phyloP scores from a whole-genome alignment of 2,329 filamentous ascomycete genomes.

The Aureobasidium uvarum region DNA sequence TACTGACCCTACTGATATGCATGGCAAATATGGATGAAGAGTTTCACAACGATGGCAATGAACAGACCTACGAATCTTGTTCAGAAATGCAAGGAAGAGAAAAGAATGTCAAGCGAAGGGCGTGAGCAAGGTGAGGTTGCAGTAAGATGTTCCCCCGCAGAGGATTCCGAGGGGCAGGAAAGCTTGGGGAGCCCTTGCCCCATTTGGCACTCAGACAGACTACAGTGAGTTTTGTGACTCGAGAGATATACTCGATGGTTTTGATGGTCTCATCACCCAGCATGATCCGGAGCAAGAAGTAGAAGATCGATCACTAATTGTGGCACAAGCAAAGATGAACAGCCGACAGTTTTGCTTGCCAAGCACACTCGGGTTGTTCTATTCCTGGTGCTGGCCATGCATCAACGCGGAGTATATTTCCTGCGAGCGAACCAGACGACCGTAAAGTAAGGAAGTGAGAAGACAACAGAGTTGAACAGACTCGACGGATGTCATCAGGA shows the following conservation, averaged over 20 bases:
- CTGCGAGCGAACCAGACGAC: neutral
- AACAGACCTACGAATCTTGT: constrained; percentile 17
- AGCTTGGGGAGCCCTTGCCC: constrained; percentile 15
- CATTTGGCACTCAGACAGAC: constrained; percentile 2
- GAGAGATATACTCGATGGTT: neutral
- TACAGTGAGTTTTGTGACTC: neutral
- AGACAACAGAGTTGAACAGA: too few species aligned
- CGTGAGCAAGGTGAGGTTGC: neutral
- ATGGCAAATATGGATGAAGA: constrained; percentile 30
- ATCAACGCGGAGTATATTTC: too few species aligned
- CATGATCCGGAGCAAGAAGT: neutral
- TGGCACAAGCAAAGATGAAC: neutral
- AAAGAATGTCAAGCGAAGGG: neutral
- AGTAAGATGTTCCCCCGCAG: constrained; percentile 1
- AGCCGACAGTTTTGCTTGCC: neutral
- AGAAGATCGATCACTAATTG: neutral
- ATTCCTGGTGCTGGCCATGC: too few species aligned
- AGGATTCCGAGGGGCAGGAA: neutral
- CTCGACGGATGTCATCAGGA: neutral
- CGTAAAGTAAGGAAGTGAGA: neutral
- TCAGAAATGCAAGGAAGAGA: neutral
- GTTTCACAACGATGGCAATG: neutral
- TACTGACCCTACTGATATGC: constrained; percentile 39
- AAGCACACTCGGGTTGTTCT: neutral
- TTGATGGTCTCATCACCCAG: neutral